phyloP scores from a whole-genome alignment of 306 rosid species.

The Cucurbita moschata region DNA sequence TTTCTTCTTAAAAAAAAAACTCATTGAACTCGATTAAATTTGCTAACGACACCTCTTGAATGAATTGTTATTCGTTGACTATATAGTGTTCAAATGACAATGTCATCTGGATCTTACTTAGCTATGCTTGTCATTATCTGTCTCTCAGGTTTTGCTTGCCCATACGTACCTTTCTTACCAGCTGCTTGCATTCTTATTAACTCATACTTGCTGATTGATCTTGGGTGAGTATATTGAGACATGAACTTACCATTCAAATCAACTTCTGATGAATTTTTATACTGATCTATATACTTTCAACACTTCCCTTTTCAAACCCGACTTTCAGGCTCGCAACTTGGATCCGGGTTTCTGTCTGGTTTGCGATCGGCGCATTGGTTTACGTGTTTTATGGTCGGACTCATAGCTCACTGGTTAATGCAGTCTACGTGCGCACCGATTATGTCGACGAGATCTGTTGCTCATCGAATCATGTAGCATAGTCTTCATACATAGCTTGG shows the following conservation, averaged over 20 bases:
- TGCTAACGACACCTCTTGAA: not conserved
- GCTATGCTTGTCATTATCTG: conserved; percentile 8
- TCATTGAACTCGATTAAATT: not conserved
- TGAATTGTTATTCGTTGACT: not conserved
- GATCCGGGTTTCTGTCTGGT: conserved; percentile 48
- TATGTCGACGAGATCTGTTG: conserved; percentile 33
- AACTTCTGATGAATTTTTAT: not conserved
- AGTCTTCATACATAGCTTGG: conserved; percentile 5
- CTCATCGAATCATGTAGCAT: conserved; percentile 15
- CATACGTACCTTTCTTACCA: conserved; percentile 74
- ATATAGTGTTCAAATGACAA: not conserved
- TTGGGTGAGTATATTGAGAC: conserved; percentile 38
- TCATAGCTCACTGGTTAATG: conserved; percentile 49
- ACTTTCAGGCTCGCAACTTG: conserved; percentile 38
- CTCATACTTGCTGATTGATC: conserved; percentile 57
- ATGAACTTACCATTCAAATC: not conserved
- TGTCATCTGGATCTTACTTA: not conserved
- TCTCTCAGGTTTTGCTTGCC: conserved; percentile 72
- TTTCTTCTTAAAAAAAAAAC: no score
- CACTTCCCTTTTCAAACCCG: not conserved
- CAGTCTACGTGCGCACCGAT: conserved; percentile 41
- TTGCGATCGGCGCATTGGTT: conserved; percentile 31
- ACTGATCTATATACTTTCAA: not conserved
- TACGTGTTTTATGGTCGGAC: conserved; percentile 46
- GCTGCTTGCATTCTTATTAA: conserved; percentile 60